Percentiles rank a stretch among this genome's conserved stretches.
Evolutionary conservation across 108 stramenopile genomes (phyloP).

Genomic region (Cylindrotheca closterium): DNA sequence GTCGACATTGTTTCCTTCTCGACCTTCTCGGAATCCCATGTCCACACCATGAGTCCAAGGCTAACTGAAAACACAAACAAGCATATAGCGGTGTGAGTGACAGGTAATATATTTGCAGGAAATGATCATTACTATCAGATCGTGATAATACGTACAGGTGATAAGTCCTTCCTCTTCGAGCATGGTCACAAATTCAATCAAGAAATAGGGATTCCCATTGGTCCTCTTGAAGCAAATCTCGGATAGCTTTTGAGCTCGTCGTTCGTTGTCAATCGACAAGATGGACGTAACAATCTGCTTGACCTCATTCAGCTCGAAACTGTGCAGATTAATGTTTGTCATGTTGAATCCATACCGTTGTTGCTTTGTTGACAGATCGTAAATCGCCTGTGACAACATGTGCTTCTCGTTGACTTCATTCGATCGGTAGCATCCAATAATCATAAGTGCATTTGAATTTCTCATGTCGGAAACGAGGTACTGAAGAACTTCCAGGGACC

Average conservation of each 20-base stretch:
- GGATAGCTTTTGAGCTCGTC: not conserved
- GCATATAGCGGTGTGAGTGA: too few relatives aligned
- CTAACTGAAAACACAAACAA: conserved; percentile 15
- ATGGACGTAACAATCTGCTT: conserved; percentile 6
- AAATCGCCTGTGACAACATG: not conserved
- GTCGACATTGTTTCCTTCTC: conserved; percentile 6
- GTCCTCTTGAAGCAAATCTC: conserved; percentile 22
- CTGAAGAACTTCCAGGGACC: conserved; percentile 27
- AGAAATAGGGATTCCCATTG: conserved; percentile 36
- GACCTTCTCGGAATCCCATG: conserved; percentile 23
- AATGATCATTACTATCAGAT: too few relatives aligned
- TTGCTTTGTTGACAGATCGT: not conserved
- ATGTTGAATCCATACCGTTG: not conserved
- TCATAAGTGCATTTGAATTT: conserved; percentile 22
- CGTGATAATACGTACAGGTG: too few relatives aligned
- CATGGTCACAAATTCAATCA: conserved; percentile 22
- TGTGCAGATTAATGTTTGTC: not conserved
- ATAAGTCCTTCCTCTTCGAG: conserved; percentile 7
- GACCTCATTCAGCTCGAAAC: conserved; percentile 6
- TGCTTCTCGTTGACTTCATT: conserved; percentile 42
- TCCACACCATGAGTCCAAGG: conserved; percentile 24
- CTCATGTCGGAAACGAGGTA: not conserved
- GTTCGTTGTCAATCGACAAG: not conserved
- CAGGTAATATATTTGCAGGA: too few relatives aligned
- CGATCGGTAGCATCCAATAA: conserved; percentile 46